These are phyloP conservation scores for Trichosporon faecale DNA, from an alignment of 1,284 basidiomycete genomes.

Conservation along the genomic window DNA sequence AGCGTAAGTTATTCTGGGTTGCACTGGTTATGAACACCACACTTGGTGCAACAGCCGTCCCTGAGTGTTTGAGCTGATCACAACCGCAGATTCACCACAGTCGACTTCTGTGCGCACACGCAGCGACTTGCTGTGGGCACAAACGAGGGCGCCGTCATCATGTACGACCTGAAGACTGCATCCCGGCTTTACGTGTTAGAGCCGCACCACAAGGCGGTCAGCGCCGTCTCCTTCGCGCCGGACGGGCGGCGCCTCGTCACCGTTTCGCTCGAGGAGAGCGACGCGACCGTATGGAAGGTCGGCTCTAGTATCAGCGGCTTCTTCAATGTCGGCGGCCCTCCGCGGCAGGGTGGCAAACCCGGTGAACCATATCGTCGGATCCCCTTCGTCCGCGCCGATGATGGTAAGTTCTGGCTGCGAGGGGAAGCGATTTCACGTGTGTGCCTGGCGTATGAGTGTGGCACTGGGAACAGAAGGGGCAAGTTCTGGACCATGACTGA, in stretches of 20 bases:
- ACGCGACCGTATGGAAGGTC: slow-evolving; percentile 84
- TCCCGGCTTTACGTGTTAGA: slow-evolving; percentile 93
- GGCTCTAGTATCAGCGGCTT: slow-evolving; percentile 80
- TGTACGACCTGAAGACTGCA: slow-evolving; percentile 95
- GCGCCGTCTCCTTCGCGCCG: slow-evolving; percentile 82
- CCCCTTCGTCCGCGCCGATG: slow-evolving; percentile 60
- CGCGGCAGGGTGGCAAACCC: slow-evolving; percentile 74
- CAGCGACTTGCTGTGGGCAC: slow-evolving; percentile 93
- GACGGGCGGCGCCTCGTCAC: slow-evolving; percentile 89
- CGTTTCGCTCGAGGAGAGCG: slow-evolving; percentile 75
- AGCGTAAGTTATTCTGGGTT: slow-evolving; percentile 66
- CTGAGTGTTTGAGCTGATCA: not conserved
- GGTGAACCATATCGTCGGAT: slow-evolving; percentile 81
- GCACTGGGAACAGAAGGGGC: no score
- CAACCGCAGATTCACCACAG: slow-evolving; percentile 71
- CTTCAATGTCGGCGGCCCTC: slow-evolving; percentile 85
- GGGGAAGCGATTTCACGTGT: not conserved
- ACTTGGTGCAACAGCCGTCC: not conserved
- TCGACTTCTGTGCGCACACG: slow-evolving; percentile 80
- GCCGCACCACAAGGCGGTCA: slow-evolving; percentile 73
- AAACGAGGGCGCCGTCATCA: slow-evolving; percentile 84
- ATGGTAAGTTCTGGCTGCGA: slow-evolving; percentile 45
- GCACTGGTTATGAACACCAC: no score
- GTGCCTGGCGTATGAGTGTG: no score
- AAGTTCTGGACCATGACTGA: not conserved